A percentile compares a stretch with the other conserved stretches of the same genome.
Evolutionary conservation across 2,329 filamentous ascomycete genomes (phyloP).

Genomic region (Raffaelea deltoideospora): DNA sequence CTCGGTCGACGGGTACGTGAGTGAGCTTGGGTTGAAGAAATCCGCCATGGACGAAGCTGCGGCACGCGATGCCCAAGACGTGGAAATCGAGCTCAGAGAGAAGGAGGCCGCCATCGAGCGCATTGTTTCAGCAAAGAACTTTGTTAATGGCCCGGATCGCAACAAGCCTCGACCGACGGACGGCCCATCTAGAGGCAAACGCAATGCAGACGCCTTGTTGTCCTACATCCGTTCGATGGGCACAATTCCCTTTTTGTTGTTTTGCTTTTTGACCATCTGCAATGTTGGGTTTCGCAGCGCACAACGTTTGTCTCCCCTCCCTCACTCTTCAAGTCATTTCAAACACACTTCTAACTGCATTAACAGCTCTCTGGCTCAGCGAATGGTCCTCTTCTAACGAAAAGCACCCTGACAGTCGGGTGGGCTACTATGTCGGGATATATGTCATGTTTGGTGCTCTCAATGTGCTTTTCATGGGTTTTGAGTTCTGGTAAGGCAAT

Average conservation of each 20-base stretch:
- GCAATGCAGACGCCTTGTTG: constrained; percentile 7
- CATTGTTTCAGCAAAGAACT: constrained; percentile 3
- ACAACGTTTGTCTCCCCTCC: constrained; percentile 9
- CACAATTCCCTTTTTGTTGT: constrained; percentile 1
- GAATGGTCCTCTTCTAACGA: constrained; percentile 26
- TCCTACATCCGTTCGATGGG: constrained; percentile 3
- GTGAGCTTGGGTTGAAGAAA: constrained; percentile 3
- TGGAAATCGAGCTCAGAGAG: constrained; percentile 4
- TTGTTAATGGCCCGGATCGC: neutral
- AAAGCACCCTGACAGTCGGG: constrained; percentile 21
- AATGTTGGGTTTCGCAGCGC: constrained; percentile 1
- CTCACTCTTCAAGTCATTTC: neutral
- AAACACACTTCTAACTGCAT: constrained; percentile 3
- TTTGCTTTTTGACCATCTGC: constrained; percentile 4
- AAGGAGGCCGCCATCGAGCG: constrained; percentile 5
- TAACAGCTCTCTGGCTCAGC: constrained; percentile 29
- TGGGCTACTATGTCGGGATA: constrained; percentile 21
- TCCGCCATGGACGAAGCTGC: constrained; percentile 6
- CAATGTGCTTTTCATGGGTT: constrained; percentile 4
- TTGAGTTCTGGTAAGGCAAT: constrained; percentile 3
- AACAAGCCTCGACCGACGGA: neutral
- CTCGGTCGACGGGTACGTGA: constrained; percentile 1
- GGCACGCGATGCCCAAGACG: constrained; percentile 2
- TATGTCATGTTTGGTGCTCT: constrained; percentile 15
- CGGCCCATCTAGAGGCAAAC: constrained; percentile 3